Evolutionary conservation across 2,329 filamentous ascomycete genomes (phyloP), one percentile per base, ranked within the genome.

Genomic region (Ramularia collo-cygni): DNA sequence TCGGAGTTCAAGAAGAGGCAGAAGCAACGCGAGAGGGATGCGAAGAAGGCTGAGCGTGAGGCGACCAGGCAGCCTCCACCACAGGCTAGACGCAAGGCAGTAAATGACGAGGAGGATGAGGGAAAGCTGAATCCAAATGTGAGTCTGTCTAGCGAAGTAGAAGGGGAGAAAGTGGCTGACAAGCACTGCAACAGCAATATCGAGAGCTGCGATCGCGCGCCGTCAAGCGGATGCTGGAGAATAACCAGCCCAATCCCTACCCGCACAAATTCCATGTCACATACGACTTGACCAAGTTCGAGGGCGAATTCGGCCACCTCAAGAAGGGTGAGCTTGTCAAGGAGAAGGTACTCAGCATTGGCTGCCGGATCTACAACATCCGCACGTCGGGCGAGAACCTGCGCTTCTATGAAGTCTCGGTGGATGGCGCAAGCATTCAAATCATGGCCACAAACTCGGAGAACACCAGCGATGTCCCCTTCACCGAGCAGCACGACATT

Each of bases 191-290:
- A 10, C 57, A 83, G 78, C 81, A 85, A 81, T 98, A 96, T 73
- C 95, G 95, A 63, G 92, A 98, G 70, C 93, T 96, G 62, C 85
- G 92, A 48, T 93, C 83, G 58, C 79, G 85, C 54, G 76, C 76
- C 52, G 80, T 95, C 70, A 82, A 84, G 65, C 82, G 83, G 57
- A 75, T 90, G 49, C 77, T 82, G 57, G 71, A 81, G 59, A 79
- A 77, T 59, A 80, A 83, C 69, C 69, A 79, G 44, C 84, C 85
- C 28, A 84, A 90, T 60, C 85, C 85, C 4, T 95, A 95, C 67
- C 92, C 92, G 6, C 90, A 98, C 81, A 83, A 83, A 75, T 96
- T 95, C 75, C 73, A 89, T 42, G 80, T 86, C 62, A 85, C 82
- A 64, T 88, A 87, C 59, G 84, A 92, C 57, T 73, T 95, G 46